Conservation (phyloP, 1,139 yeast genomes). For the Lodderomyces jiufengensis region DNA sequence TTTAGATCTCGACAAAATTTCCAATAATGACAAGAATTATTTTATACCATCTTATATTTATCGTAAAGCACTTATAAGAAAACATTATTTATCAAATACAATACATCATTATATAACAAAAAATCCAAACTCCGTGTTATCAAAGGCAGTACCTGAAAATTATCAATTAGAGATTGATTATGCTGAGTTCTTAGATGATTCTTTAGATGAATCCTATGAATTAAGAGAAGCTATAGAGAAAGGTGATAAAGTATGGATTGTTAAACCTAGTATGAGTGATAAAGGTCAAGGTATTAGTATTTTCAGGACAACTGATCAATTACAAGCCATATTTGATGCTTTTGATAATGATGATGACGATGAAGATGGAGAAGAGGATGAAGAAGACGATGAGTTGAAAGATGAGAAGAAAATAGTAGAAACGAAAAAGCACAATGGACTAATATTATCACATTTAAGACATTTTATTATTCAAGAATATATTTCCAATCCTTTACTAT, state of each 20-base stretch:
- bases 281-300: constrained; percentile 93
- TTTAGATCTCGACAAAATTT: constrained; percentile 64
- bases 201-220: constrained; percentile 89
- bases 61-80: constrained; percentile 83
- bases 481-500: constrained; percentile 59
- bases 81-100: constrained; percentile 82
- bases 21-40: constrained; percentile 38
- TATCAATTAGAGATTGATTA: constrained; percentile 87
- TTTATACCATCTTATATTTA: constrained; percentile 78
- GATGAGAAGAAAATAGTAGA: constrained; percentile 47
- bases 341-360: constrained; percentile 71
- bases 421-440: constrained; percentile 45
- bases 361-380: constrained; percentile 47
- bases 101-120: constrained; percentile 71
- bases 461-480: constrained; percentile 90
- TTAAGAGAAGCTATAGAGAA: constrained; percentile 69
- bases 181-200: constrained; percentile 92
- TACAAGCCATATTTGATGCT: constrained; percentile 78
- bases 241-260: constrained; percentile 72
- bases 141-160: constrained; percentile 65
- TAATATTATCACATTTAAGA: constrained; percentile 81
- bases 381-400: constrained; percentile 37
- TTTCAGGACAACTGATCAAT: constrained; percentile 71
- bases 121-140: constrained; percentile 63
- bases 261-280: constrained; percentile 96